Conservation (phyloP, 225 moss, liverwort and hornwort genomes). For the Bryum argenteum region DNA sequence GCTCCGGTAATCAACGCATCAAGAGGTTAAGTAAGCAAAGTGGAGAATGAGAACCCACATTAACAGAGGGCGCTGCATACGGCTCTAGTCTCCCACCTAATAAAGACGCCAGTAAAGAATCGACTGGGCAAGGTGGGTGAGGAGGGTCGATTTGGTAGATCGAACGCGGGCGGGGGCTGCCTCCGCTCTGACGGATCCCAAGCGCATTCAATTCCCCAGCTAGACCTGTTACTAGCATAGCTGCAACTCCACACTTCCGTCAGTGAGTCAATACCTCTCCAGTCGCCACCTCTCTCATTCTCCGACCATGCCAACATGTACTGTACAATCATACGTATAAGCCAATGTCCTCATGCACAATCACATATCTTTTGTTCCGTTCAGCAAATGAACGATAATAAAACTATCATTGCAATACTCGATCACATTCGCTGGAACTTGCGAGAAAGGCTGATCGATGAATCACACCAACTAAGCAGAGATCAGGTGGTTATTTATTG, state of each 20-base stretch:
- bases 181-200: slow-evolving; percentile 16
- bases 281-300: slow-evolving; percentile 2
- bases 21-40: too few species aligned
- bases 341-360: too few species aligned
- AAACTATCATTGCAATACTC: too few species aligned
- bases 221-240: too few species aligned
- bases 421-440: too few species aligned
- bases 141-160: slow-evolving; percentile 26
- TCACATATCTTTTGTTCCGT: too few species aligned
- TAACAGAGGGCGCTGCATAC: not conserved
- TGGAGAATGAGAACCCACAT: too few species aligned
- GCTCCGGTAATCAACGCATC: too few species aligned
- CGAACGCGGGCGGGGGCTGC: slow-evolving; percentile 17
- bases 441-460: not conserved
- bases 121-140: slow-evolving; percentile 25
- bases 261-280: not conserved
- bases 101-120: slow-evolving; percentile 26
- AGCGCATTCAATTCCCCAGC: slow-evolving; percentile 12
- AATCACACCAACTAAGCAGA: not conserved
- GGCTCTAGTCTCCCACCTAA: slow-evolving; percentile 3
- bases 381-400: too few species aligned
- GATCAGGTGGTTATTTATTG: not conserved
- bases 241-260: not conserved
- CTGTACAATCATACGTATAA: too few species aligned
- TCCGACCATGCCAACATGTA: not conserved